These are phyloP conservation scores for Globisporangium camurandrum DNA, from an alignment of 352 stramenopile species.

Conservation along the genomic window DNA sequence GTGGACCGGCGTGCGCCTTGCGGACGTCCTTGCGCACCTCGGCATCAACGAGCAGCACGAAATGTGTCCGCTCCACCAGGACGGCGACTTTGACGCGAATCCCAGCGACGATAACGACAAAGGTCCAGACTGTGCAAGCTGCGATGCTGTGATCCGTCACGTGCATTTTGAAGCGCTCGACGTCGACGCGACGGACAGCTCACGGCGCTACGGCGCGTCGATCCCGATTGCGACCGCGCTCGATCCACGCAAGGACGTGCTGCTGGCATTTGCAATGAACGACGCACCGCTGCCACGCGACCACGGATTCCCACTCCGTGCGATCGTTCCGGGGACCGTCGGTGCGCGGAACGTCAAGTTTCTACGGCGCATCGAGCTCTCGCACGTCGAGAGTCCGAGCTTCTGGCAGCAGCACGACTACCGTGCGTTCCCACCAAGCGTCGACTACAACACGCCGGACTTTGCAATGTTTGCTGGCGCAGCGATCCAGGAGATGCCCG, in stretches of 20 bases:
- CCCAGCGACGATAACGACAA: slow-evolving; percentile 19
- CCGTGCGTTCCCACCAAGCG: slow-evolving; percentile 80
- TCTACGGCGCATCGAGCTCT: slow-evolving; percentile 78
- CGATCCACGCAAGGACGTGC: slow-evolving; percentile 79
- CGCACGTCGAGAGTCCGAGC: slow-evolving; percentile 69
- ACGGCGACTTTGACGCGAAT: slow-evolving; percentile 1
- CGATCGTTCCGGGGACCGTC: slow-evolving; percentile 88
- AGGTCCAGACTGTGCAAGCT: slow-evolving; percentile 10
- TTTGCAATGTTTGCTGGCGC: slow-evolving; percentile 79
- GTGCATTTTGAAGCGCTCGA: slow-evolving; percentile 53
- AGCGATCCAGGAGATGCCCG: slow-evolving; percentile 88
- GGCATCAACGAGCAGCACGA: slow-evolving; percentile 46
- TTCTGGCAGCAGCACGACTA: slow-evolving; percentile 93
- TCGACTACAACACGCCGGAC: slow-evolving; percentile 78
- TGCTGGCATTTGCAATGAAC: slow-evolving; percentile 96
- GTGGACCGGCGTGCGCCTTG: slow-evolving; percentile 87
- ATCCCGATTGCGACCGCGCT: slow-evolving; percentile 87
- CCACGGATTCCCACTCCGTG: slow-evolving; percentile 90
- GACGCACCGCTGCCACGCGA: slow-evolving; percentile 71
- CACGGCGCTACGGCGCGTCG: slow-evolving; percentile 43
- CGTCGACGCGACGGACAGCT: slow-evolving; percentile 34
- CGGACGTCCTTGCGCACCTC: slow-evolving; percentile 74
- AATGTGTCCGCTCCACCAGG: slow-evolving; percentile 27
- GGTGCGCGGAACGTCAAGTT: slow-evolving; percentile 93
- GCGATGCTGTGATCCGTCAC: slow-evolving; percentile 18